Conservation (phyloP, 495 filamentous ascomycete species). For the Penicillium goetzii region DNA sequence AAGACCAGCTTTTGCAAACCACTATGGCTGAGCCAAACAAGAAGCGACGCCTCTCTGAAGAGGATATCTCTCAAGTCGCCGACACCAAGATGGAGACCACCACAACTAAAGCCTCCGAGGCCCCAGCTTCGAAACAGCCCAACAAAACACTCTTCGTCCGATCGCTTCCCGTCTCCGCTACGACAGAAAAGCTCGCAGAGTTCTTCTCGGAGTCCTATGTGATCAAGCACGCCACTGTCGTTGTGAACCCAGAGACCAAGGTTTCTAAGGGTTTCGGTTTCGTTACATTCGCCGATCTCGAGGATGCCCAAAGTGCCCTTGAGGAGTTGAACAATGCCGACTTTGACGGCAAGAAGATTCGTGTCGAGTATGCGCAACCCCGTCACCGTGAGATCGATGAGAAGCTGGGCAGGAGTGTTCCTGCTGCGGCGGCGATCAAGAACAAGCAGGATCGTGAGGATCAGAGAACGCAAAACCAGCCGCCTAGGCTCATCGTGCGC, state of each 20-base stretch:
- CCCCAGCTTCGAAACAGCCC: constrained; percentile 40
- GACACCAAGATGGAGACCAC: constrained; percentile 31
- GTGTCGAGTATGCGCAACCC: constrained; percentile 84
- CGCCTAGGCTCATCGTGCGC: constrained; percentile 87
- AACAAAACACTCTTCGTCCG: constrained; percentile 85
- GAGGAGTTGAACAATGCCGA: constrained; percentile 74
- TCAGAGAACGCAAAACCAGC: constrained; percentile 59
- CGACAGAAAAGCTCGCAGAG: constrained; percentile 79
- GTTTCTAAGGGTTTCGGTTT: constrained; percentile 91
- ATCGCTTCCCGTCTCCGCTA: constrained; percentile 74
- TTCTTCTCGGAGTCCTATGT: constrained; percentile 94
- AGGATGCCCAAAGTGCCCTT: constrained; percentile 81
- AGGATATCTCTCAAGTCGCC: constrained; percentile 18
- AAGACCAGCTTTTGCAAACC: constrained; percentile 8
- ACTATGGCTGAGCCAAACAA: constrained; percentile 43
- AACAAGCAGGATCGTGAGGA: constrained; percentile 61
- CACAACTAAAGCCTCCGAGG: constrained; percentile 26
- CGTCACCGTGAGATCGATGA: constrained; percentile 70
- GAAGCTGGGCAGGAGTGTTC: constrained; percentile 50
- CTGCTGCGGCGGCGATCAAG: constrained; percentile 50
- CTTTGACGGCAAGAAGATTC: constrained; percentile 78
- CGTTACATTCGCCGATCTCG: constrained; percentile 91
- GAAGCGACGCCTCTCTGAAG: constrained; percentile 39
- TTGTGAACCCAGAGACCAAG: constrained; percentile 80
- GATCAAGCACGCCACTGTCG: constrained; percentile 89